Percentiles rank a stretch among this genome's conserved stretches.
Conservation (phyloP, 2,329 filamentous ascomycete species). For the Exserohilum rostratum region DNA sequence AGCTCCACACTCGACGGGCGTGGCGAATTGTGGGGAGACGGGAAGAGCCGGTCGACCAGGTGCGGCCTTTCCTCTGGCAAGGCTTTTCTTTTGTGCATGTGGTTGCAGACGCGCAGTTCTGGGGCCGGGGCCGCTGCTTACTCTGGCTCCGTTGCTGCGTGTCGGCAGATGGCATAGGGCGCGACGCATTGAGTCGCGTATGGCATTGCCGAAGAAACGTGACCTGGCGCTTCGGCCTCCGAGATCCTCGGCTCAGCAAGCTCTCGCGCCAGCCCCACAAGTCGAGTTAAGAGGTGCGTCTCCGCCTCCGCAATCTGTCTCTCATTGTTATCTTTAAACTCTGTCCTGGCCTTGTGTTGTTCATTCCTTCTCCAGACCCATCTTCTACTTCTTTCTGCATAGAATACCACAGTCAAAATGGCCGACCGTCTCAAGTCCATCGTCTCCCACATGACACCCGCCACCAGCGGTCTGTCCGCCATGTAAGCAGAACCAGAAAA, state of each 20-base stretch:
- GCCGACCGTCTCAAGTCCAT: constrained; percentile 86
- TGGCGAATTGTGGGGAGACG: constrained; percentile 9
- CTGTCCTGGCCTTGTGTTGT: neutral
- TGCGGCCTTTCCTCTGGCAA: no score
- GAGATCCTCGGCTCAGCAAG: constrained; percentile 17
- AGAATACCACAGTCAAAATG: constrained; percentile 34
- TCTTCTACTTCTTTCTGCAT: neutral
- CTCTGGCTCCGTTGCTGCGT: no score
- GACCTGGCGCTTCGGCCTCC: constrained; percentile 12
- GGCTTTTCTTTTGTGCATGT: neutral
- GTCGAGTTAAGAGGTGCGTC: constrained; percentile 18
- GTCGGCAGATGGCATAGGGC: neutral
- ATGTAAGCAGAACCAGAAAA: constrained; percentile 67
- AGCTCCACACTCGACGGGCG: neutral
- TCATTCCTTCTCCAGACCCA: neutral
- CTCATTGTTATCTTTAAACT: neutral
- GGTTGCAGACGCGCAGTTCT: neutral
- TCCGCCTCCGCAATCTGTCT: constrained; percentile 22
- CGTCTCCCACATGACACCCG: constrained; percentile 81
- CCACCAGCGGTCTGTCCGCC: constrained; percentile 70
- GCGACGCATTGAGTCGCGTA: neutral
- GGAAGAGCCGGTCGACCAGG: neutral
- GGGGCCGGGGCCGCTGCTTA: no score
- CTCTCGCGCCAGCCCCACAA: constrained; percentile 20
- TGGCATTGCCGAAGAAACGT: constrained; percentile 14